Percentiles rank a stretch among this genome's conserved stretches.
phyloP scores from a whole-genome alignment of 331 rosid genomes.

The Quercus tomentella region DNA sequence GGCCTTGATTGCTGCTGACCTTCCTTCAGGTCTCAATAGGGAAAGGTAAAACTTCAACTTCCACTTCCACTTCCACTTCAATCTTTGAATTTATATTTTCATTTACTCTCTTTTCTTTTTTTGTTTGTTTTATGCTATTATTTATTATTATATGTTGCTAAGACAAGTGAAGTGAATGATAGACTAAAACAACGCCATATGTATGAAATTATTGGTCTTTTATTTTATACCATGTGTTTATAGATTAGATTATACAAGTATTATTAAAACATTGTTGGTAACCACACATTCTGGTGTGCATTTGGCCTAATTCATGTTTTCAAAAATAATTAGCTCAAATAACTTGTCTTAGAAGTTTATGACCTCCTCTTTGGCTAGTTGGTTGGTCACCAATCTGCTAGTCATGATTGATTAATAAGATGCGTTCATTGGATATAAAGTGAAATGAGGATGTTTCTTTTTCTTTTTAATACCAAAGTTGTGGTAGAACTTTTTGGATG shows the following conservation, averaged over 20 bases:
- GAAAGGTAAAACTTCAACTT: constrained; percentile 54
- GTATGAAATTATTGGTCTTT: not conserved
- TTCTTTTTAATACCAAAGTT: not conserved
- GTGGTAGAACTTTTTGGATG: not conserved
- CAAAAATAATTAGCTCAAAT: not conserved
- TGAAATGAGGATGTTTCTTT: not conserved
- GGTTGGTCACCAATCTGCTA: not conserved
- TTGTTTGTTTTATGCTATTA: not conserved
- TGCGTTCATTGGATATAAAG: not conserved
- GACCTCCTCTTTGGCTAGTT: not conserved
- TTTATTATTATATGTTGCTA: not conserved
- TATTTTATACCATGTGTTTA: not conserved
- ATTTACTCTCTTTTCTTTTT: not conserved
- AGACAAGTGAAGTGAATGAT: not conserved
- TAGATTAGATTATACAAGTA: not conserved
- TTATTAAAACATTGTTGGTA: not conserved
- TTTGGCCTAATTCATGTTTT: not conserved
- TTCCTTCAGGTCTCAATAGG: constrained; percentile 63
- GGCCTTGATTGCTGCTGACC: constrained; percentile 64
- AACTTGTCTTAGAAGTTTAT: not conserved
- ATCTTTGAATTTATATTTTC: too few relatives aligned
- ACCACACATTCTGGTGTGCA: not conserved
- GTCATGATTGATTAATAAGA: not conserved
- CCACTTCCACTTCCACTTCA: not conserved
- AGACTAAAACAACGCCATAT: not conserved